Base-by-base conservation (phyloP, 495 filamentous ascomycete genomes). In the Penicillium paradoxum region DNA sequence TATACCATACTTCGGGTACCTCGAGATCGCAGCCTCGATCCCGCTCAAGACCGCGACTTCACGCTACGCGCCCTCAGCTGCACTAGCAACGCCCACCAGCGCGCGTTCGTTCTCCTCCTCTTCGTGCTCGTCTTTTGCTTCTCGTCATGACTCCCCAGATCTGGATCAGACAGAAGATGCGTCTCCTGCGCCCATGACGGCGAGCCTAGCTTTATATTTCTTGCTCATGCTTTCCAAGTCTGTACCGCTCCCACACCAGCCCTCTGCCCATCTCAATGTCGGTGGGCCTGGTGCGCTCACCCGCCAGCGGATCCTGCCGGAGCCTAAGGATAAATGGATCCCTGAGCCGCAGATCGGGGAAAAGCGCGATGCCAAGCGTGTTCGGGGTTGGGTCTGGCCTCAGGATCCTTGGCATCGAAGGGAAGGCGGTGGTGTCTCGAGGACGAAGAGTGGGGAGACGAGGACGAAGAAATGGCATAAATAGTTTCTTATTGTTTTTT, bases 141-240 rank as follows among this genome's bases (percentile, higher is more conserved):
- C 63, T 19, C 52, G 39, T 11, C 58, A 60, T 39, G 49, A 62
- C 14, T 59, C 54, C 22, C 45, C 56, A 0, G 49, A 59, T 0
- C 34, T 50, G 13, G 62, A 67, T 9, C 45, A 24, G 5, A 3
- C 8, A 0, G 48, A 37, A 29, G 66, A 73, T 13, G 56, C 46
- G 13, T 56, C 69, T 24, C 63, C 72, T 22, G 72, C 74, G 1
- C 79, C 79, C 27, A 80, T 92, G 78, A 89, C 86, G 0, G 89
- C 87, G 11, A 77, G 73, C 22, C 57, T 87, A n/a, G 84, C 81
- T 14, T 70, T 90, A 4, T 90, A 85, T 74, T 90, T 88, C 63
- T 65, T 90, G n/a, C 81, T 89, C 61, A 90, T 93, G 85, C 79
- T 96, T 17, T 89, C 90, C 3, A 84, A 83, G 57, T 86, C 91